These are phyloP conservation scores for Aspergillus conjunctus DNA, from an alignment of 495 filamentous ascomycete genomes.

Conservation along the genomic window DNA sequence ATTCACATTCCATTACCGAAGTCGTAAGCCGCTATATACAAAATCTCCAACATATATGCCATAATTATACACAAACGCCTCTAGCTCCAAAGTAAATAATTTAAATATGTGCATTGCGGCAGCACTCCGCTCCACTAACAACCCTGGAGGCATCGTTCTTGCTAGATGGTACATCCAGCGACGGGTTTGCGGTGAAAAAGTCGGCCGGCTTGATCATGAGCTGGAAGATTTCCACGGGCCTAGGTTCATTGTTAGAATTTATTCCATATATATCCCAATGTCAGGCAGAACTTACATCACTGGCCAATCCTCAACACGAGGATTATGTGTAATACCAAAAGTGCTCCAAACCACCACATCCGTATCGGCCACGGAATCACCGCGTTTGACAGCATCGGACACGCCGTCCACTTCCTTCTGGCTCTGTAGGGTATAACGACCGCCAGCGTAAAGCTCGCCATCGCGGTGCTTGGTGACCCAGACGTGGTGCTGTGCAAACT, in stretches of 20 bases:
- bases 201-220: conserved; percentile 70
- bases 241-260: conserved; percentile 26
- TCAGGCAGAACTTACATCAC: conserved; percentile 56
- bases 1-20: not conserved
- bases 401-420: conserved; percentile 59
- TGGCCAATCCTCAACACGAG: conserved; percentile 64
- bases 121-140: conserved; percentile 32
- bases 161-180: conserved; percentile 67
- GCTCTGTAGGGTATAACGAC: conserved; percentile 86
- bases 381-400: conserved; percentile 55
- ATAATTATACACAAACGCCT: conserved; percentile 13
- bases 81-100: not conserved
- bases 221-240: conserved; percentile 61
- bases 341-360: conserved; percentile 54
- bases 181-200: conserved; percentile 76
- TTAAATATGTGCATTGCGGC: conserved; percentile 40
- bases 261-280: not conserved
- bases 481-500: conserved; percentile 84
- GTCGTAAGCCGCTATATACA: not conserved
- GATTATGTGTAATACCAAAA: conserved; percentile 68
- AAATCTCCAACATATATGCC: not conserved
- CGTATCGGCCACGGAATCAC: conserved; percentile 53
- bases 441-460: conserved; percentile 80
- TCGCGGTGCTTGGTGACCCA: conserved; percentile 83
- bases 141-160: conserved; percentile 57